These are phyloP conservation scores for Barnettozyma californica DNA, from an alignment of 805 yeast species.

Conservation along the genomic window DNA sequence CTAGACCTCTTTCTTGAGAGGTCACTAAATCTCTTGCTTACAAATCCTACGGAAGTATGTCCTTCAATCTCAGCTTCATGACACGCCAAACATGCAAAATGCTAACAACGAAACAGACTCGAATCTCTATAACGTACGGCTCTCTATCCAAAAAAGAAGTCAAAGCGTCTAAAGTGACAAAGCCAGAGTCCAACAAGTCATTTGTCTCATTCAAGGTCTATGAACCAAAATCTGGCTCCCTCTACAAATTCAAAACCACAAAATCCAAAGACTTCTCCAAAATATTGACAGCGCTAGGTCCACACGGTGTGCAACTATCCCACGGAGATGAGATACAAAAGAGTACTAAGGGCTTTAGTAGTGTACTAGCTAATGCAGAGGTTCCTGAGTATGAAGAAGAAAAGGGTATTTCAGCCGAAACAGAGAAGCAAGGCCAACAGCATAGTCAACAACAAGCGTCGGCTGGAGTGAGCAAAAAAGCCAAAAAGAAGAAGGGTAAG, in stretches of 20 bases:
- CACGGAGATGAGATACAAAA: slow-evolving; percentile 2
- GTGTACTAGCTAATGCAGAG: slow-evolving; percentile 22
- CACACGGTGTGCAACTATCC: slow-evolving; percentile 40
- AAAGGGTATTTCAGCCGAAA: neutral
- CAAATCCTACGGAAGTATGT: slow-evolving; percentile 21
- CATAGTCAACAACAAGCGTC: slow-evolving; percentile 1
- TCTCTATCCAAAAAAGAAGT: slow-evolving; percentile 17
- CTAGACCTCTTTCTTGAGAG: slow-evolving; percentile 21
- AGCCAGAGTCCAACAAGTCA: slow-evolving; percentile 13
- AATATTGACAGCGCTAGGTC: slow-evolving; percentile 68
- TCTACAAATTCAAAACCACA: slow-evolving; percentile 50
- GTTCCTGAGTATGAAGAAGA: slow-evolving; percentile 15
- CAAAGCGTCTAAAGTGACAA: slow-evolving; percentile 3
- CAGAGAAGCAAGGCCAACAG: neutral
- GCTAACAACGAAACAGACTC: slow-evolving; percentile 13
- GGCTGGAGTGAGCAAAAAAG: slow-evolving; percentile 13
- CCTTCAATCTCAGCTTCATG: neutral
- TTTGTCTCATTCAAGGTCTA: slow-evolving; percentile 48
- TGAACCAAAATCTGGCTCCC: slow-evolving; percentile 61
- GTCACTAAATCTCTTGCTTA: slow-evolving; percentile 16
- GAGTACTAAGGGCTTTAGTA: slow-evolving; percentile 20
- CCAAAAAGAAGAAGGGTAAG: slow-evolving; percentile 25
- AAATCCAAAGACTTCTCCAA: slow-evolving; percentile 68
- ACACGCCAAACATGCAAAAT: neutral
- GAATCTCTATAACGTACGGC: slow-evolving; percentile 25